A percentile compares a stretch with the other conserved stretches of the same genome.
These are phyloP conservation scores for Capronia coronata DNA, from an alignment of 2,329 filamentous ascomycete species.

Conservation along the genomic window DNA sequence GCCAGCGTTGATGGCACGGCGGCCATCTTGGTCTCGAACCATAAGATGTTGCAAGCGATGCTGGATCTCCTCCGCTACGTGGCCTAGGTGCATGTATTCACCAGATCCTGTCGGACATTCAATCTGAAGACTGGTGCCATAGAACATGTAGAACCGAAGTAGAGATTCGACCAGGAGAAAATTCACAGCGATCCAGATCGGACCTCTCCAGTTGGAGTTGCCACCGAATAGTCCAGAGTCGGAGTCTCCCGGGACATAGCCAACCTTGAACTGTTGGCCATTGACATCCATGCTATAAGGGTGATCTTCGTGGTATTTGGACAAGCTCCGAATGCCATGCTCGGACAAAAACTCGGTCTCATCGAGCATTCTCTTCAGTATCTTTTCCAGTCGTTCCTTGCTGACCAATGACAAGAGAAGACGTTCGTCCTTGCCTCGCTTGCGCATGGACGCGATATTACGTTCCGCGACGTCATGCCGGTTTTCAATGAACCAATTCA, in stretches of 20 bases:
- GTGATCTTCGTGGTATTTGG: slow-evolving; percentile 81
- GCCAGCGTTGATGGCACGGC: slow-evolving; percentile 79
- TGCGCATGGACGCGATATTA: slow-evolving; percentile 89
- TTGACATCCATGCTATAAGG: slow-evolving; percentile 96
- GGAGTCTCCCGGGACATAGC: slow-evolving; percentile 90
- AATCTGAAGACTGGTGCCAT: slow-evolving; percentile 78
- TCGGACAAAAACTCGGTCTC: slow-evolving; percentile 88
- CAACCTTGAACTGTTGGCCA: slow-evolving; percentile 77
- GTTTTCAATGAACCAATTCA: slow-evolving; percentile 92
- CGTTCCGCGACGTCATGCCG: slow-evolving; percentile 78
- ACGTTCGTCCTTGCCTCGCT: slow-evolving; percentile 82
- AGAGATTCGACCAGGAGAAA: slow-evolving; percentile 89
- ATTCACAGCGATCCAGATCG: slow-evolving; percentile 94
- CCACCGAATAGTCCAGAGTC: slow-evolving; percentile 92
- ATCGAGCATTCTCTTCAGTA: slow-evolving; percentile 85
- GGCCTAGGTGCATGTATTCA: slow-evolving; percentile 90
- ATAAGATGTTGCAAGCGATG: slow-evolving; percentile 91
- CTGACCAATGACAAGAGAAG: slow-evolving; percentile 85
- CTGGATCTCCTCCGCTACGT: slow-evolving; percentile 90
- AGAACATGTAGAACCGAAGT: slow-evolving; percentile 95
- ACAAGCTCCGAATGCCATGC: slow-evolving; percentile 84
- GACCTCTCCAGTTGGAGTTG: slow-evolving; percentile 96
- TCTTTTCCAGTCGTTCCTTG: slow-evolving; percentile 84
- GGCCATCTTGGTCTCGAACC: slow-evolving; percentile 72
- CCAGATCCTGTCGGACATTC: slow-evolving; percentile 92